phyloP scores from a whole-genome alignment of 768 basidiomycete species.

The Pisolithus microcarpus region DNA sequence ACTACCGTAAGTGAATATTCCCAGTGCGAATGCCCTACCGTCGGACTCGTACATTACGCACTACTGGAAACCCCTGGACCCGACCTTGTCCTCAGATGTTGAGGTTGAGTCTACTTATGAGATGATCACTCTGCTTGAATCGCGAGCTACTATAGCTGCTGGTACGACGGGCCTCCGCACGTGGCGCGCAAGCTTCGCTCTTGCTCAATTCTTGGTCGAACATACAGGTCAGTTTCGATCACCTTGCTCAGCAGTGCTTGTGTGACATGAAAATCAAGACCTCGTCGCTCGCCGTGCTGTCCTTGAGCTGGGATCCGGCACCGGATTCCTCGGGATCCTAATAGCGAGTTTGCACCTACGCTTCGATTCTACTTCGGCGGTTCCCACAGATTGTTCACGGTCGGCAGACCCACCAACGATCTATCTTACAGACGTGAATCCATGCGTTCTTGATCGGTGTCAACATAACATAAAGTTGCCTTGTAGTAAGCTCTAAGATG shows the following conservation, averaged over 20 bases:
- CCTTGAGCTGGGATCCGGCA: conserved; percentile 71
- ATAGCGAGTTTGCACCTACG: conserved; percentile 48
- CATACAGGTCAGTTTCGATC: conserved; percentile 42
- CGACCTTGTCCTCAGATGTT: not conserved
- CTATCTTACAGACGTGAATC: conserved; percentile 60
- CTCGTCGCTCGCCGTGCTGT: conserved; percentile 33
- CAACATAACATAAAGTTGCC: conserved; percentile 49
- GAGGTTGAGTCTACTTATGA: conserved; percentile 21
- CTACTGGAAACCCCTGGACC: conserved; percentile 40
- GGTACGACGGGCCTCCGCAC: conserved; percentile 79
- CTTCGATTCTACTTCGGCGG: not conserved
- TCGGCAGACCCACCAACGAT: conserved; percentile 19
- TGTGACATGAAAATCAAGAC: not conserved
- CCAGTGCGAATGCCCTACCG: conserved; percentile 22
- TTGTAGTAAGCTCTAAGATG: conserved; percentile 51
- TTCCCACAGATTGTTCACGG: not conserved
- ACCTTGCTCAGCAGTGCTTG: not conserved
- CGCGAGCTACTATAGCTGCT: conserved; percentile 61
- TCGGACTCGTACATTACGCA: conserved; percentile 55
- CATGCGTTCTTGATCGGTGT: conserved; percentile 56
- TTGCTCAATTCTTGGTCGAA: conserved; percentile 53
- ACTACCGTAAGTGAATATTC: not conserved
- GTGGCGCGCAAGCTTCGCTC: conserved; percentile 65
- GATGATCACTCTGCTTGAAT: conserved; percentile 60
- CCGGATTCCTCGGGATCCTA: conserved; percentile 67